Base-by-base conservation (phyloP, 2,329 filamentous ascomycete genomes). In the Alternaria brassicicola region DNA sequence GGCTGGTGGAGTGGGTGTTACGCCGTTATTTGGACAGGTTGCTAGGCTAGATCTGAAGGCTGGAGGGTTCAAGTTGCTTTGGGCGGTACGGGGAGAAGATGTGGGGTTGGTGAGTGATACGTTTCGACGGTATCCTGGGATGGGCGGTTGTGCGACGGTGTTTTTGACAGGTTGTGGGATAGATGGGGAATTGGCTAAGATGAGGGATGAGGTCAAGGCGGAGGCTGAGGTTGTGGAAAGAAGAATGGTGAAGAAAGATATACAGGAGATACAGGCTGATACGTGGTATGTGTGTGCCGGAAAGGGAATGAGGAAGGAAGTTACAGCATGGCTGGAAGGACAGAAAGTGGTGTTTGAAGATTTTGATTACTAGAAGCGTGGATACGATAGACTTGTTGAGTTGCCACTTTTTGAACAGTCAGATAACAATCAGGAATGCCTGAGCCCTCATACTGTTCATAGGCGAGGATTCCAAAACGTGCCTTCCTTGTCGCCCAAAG, bases 1-100 rank as follows among this genome's bases (percentile, higher is more conserved):
- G 3, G 91, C 91, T 6, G 91, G 86, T 0, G 92, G 92, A 3
- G 90, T 96, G 6, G 92, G 92, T 0, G 91, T 96, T 60, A 96
- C 92, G 26, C 92, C 92, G 2, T 67, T 95, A 3, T 79, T 96
- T n/a, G 86, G 88, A 0, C 89, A 92, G 66, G 71, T 92, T 1
- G 74, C 80, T 57, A 41, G 28, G 6, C 43, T 72, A 0, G 26
- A 60, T 36, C 3, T 68, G 2, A 15, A 31, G 0, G 56, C 63
- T 1, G 53, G 45, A 2, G 43, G 74, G 3, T 71, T 95, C 35
- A 78, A 68, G 25, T 71, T 95, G 4, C 79, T 92, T 1, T 96
- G 92, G 92, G 88, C 86, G 2, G 65, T 93, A 4, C 80, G 83
- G 6, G 74, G 76, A 0, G 82, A 80, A 3, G 92, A 96, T 75